phyloP scores from a whole-genome alignment of 2,329 filamentous ascomycete species.

The Colletotrichum incanum region DNA sequence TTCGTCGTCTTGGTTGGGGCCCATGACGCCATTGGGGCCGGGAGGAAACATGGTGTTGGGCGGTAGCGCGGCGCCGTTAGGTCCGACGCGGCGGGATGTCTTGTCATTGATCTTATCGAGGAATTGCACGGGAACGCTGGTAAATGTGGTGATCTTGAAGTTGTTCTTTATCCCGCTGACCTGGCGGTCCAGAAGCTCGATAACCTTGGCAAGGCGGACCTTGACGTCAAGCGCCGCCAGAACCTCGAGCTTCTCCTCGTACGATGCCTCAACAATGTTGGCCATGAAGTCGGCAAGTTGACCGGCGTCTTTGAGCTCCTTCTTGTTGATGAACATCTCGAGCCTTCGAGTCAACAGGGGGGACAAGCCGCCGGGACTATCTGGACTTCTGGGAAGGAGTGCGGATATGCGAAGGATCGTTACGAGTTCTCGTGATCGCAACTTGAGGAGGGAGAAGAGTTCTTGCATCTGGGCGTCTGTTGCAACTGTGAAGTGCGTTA shows the following conservation, averaged over 20 bases:
- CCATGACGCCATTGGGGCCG: constrained; percentile 49
- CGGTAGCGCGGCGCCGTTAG: constrained; percentile 41
- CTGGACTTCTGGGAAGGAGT: constrained; percentile 77
- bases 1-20: constrained; percentile 73
- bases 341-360: constrained; percentile 89
- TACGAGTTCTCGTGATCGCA: constrained; percentile 88
- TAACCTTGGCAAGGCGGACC: constrained; percentile 83
- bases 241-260: constrained; percentile 92
- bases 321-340: constrained; percentile 88
- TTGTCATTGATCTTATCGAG: constrained; percentile 66
- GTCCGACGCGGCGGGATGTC: constrained; percentile 28
- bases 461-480: constrained; percentile 76
- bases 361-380: constrained; percentile 76
- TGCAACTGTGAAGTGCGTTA: constrained; percentile 38
- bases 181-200: constrained; percentile 87
- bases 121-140: constrained; percentile 75
- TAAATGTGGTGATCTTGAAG: constrained; percentile 86
- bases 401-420: constrained; percentile 88
- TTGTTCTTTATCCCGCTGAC: constrained; percentile 88
- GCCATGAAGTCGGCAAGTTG: constrained; percentile 96
- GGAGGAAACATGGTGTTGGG: constrained; percentile 44
- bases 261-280: constrained; percentile 87
- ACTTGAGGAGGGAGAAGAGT: constrained; percentile 85
- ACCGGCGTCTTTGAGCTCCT: constrained; percentile 86
- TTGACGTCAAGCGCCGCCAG: constrained; percentile 86